phyloP scores from a whole-genome alignment of 1,284 basidiomycete genomes.

The Amylostereum chailletii region DNA sequence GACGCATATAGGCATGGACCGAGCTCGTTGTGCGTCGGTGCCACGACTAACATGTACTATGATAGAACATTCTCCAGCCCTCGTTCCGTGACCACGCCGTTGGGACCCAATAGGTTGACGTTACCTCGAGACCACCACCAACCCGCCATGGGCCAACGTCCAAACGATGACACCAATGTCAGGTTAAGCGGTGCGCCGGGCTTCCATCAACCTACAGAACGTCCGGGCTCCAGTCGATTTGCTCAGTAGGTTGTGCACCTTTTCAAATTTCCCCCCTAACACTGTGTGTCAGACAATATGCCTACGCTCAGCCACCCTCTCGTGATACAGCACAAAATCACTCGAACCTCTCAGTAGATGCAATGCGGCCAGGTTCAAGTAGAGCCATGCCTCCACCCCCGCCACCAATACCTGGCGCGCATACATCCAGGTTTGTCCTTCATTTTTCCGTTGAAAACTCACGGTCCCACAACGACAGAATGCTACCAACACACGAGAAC shows the following conservation, averaged over 20 bases:
- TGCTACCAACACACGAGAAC: constrained; percentile 12
- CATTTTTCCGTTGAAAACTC: too few relatives aligned
- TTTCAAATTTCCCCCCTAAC: neutral
- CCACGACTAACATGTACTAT: too few relatives aligned
- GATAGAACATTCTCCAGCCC: constrained; percentile 46
- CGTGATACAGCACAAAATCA: constrained; percentile 30
- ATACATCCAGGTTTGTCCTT: too few relatives aligned
- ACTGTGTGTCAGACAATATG: neutral
- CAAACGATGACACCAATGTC: neutral
- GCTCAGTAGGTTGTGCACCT: constrained; percentile 28
- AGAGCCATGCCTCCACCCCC: constrained; percentile 13
- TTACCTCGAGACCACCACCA: constrained; percentile 43
- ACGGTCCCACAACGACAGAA: constrained; percentile 9
- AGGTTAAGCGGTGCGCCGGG: neutral
- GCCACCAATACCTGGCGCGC: constrained; percentile 16
- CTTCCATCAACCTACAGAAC: constrained; percentile 11
- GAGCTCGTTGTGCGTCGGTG: neutral
- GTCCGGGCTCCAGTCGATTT: constrained; percentile 41
- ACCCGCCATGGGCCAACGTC: constrained; percentile 31
- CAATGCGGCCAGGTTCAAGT: neutral
- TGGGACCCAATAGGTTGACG: constrained; percentile 50
- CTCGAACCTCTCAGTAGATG: neutral
- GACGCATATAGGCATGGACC: constrained; percentile 36
- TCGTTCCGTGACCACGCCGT: constrained; percentile 36
- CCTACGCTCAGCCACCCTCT: constrained; percentile 13